Evolutionary conservation across 1,284 basidiomycete species (phyloP).

Genomic region (Flammula alnicola): DNA sequence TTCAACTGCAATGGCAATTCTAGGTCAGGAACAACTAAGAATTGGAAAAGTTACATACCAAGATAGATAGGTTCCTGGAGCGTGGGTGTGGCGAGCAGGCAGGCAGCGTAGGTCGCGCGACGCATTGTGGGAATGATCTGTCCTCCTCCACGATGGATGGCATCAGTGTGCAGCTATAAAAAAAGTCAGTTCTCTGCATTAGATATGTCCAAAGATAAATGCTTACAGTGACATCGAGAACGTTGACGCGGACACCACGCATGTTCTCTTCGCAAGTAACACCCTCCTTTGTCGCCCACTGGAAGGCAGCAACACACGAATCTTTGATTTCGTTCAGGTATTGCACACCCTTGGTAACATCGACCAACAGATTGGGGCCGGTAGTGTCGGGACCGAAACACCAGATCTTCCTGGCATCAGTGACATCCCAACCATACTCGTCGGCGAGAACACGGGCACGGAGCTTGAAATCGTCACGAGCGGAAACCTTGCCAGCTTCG

Average conservation of each 20-base stretch:
- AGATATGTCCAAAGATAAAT: slow-evolving; percentile 14
- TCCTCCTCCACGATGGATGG: slow-evolving; percentile 99
- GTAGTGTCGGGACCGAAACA: slow-evolving; percentile 99
- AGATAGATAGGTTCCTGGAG: slow-evolving; percentile 98
- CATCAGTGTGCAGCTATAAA: slow-evolving; percentile 90
- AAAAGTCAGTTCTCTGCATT: slow-evolving; percentile 8
- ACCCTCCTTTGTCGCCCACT: slow-evolving; percentile 99
- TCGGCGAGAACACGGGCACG: slow-evolving; percentile 97
- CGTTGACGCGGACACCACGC: slow-evolving; percentile 97
- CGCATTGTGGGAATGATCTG: slow-evolving; percentile 97
- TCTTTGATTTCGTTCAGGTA: slow-evolving; percentile 99
- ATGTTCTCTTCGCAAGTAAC: slow-evolving; percentile 97
- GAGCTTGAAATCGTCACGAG: slow-evolving; percentile 98
- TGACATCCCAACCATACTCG: slow-evolving; percentile 98
- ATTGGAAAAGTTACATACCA: slow-evolving; percentile 45
- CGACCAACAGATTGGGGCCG: slow-evolving; percentile 96
- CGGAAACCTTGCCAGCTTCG: slow-evolving; percentile 83
- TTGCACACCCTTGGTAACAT: slow-evolving; percentile 99
- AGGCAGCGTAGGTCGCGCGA: slow-evolving; percentile 96
- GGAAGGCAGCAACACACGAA: slow-evolving; percentile 98
- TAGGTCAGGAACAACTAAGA: slow-evolving; percentile 11
- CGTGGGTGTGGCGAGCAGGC: slow-evolving; percentile 88
- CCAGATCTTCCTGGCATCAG: slow-evolving; percentile 99
- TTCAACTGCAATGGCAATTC: slow-evolving; percentile 61
- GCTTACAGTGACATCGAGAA: slow-evolving; percentile 92